These are phyloP conservation scores for Leptographium lundbergii DNA, from an alignment of 2,329 filamentous ascomycete species.

Conservation along the genomic window DNA sequence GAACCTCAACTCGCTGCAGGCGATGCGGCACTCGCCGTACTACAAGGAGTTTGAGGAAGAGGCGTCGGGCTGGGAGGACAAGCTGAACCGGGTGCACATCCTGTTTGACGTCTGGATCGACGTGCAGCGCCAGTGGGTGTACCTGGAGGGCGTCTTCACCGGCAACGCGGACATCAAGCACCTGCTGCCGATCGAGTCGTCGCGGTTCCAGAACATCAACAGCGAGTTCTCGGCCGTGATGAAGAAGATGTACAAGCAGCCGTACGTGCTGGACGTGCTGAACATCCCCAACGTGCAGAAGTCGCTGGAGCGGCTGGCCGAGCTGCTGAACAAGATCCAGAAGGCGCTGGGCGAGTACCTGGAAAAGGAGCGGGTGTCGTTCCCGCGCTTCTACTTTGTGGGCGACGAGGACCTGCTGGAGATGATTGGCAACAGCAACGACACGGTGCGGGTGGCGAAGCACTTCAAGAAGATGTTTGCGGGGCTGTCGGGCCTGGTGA, in stretches of 20 bases:
- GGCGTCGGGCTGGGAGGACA: conserved; percentile 93
- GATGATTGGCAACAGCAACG: conserved; percentile 99
- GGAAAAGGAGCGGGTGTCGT: conserved; percentile 92
- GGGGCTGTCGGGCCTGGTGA: conserved; percentile 76
- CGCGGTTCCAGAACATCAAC: conserved; percentile 97
- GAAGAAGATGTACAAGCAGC: conserved; percentile 97
- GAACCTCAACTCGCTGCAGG: conserved; percentile 91
- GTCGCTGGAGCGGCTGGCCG: conserved; percentile 87
- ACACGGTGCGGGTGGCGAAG: conserved; percentile 89
- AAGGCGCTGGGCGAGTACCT: conserved; percentile 97
- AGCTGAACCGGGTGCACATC: conserved; percentile 91
- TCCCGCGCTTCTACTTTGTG: conserved; percentile 98
- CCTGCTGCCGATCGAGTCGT: conserved; percentile 88
- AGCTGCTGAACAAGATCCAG: conserved; percentile 96
- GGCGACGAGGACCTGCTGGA: conserved; percentile 96
- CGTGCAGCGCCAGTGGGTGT: conserved; percentile 99
- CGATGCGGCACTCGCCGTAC: conserved; percentile 97
- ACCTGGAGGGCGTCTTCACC: conserved; percentile 96
- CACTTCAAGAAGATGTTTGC: conserved; percentile 99
- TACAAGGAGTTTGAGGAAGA: conserved; percentile 99
- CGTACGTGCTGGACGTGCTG: conserved; percentile 88
- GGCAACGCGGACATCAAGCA: conserved; percentile 99
- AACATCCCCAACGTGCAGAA: conserved; percentile 94
- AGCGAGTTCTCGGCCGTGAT: conserved; percentile 98
- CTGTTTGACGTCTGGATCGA: conserved; percentile 99